Percentiles rank a stretch among this genome's conserved stretches.
These are phyloP conservation scores for Chrysanthemum makinoi DNA, from an alignment of 129 eudicot genomes.

Conservation along the genomic window DNA sequence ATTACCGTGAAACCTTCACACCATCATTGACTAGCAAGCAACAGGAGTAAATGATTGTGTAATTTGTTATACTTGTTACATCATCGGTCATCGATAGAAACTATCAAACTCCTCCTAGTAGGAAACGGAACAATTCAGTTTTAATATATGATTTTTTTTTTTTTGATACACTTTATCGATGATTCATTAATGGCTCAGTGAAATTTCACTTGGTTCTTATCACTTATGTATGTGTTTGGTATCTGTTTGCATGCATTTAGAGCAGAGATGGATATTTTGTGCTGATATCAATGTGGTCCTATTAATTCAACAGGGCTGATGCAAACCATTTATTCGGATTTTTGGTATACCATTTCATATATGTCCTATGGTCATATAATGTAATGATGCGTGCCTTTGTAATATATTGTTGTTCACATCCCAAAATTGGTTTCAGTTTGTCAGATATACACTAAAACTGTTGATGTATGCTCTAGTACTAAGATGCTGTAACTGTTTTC, in stretches of 20 bases:
- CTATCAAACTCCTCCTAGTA: slow-evolving; percentile 7
- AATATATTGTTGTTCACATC: neutral
- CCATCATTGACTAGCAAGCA: slow-evolving; percentile 1
- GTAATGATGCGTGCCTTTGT: neutral
- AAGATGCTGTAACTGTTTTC: neutral
- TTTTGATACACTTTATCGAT: neutral
- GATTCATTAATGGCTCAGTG: neutral
- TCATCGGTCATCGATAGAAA: slow-evolving; percentile 1
- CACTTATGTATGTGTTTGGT: slow-evolving; percentile 13
- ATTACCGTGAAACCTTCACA: neutral
- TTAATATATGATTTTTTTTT: neutral
- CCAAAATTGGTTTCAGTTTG: neutral
- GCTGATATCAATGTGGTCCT: too few relatives aligned
- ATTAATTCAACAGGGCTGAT: neutral
- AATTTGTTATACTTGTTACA: slow-evolving; percentile 14
- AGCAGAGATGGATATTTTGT: neutral
- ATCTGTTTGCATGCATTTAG: neutral
- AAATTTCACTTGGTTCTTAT: neutral
- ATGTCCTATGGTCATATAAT: neutral
- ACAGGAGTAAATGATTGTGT: slow-evolving; percentile 6
- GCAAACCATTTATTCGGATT: neutral
- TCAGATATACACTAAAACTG: neutral
- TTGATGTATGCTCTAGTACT: neutral
- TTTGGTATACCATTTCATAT: neutral
- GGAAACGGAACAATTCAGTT: neutral